phyloP scores from a whole-genome alignment of 225 moss, liverwort and hornwort species.

The Polytrichum commune region DNA sequence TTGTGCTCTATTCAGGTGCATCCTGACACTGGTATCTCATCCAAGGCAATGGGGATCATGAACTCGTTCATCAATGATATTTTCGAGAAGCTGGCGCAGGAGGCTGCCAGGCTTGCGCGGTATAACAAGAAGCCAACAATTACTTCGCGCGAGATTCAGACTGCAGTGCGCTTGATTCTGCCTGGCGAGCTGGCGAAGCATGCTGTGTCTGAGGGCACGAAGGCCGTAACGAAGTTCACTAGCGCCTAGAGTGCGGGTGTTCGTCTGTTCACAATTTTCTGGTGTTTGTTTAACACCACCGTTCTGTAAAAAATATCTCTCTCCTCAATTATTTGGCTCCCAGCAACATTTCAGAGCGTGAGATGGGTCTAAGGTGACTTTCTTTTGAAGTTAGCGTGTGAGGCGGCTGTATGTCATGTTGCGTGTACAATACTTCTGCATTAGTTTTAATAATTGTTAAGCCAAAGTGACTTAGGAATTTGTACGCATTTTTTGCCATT shows the following conservation, averaged over 20 bases:
- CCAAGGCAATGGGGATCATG: slow-evolving; percentile 12
- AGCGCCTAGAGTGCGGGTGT: not conserved
- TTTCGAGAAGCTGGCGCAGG: slow-evolving; percentile 10
- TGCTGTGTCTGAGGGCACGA: slow-evolving; percentile 8
- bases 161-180: slow-evolving; percentile 3
- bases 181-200: slow-evolving; percentile 12
- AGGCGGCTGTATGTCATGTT: too few species aligned
- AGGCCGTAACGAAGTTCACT: slow-evolving; percentile 10
- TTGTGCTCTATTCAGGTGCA: not conserved
- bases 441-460: too few species aligned
- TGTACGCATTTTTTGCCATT: too few species aligned
- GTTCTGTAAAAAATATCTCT: not conserved
- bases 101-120: slow-evolving; percentile 4
- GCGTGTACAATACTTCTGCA: too few species aligned
- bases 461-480: too few species aligned
- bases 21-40: slow-evolving; percentile 8
- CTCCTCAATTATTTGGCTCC: not conserved
- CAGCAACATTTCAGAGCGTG: too few species aligned
- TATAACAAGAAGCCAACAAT: slow-evolving; percentile 13
- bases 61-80: slow-evolving; percentile 12
- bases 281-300: slow-evolving; percentile 14
- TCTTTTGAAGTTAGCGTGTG: too few species aligned
- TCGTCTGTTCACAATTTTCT: not conserved
- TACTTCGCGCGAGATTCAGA: slow-evolving; percentile 10
- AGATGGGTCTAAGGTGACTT: too few species aligned